A percentile compares a stretch with the other conserved stretches of the same genome.
phyloP scores from a whole-genome alignment of 176 grass and related monocot genomes.

The Rhynchospora tenuis region DNA sequence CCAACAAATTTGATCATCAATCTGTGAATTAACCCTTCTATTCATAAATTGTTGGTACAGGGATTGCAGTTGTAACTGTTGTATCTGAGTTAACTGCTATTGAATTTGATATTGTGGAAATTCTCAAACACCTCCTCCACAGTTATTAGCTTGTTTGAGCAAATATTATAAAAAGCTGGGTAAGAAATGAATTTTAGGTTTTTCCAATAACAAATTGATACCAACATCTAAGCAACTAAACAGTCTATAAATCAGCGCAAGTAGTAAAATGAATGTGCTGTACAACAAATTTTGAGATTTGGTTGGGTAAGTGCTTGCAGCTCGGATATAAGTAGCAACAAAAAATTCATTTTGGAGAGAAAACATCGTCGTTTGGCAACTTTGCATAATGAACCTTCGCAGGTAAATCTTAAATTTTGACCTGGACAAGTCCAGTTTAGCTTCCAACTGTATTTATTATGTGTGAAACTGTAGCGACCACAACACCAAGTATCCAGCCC shows the following conservation, averaged over 20 bases:
- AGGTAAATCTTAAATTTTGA: constrained; percentile 7
- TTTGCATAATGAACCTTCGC: background rate
- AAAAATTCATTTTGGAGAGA: background rate
- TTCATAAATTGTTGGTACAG: too few relatives aligned
- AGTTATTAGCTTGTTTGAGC: too few relatives aligned
- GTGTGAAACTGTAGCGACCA: constrained; percentile 43
- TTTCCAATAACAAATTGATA: constrained; percentile 1
- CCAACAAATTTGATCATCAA: too few relatives aligned
- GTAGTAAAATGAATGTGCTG: background rate
- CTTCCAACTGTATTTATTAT: constrained; percentile 23
- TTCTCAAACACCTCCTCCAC: too few relatives aligned
- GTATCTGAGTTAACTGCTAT: too few relatives aligned
- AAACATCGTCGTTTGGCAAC: too few relatives aligned
- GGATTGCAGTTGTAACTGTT: too few relatives aligned
- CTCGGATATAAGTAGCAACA: background rate
- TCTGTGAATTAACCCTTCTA: too few relatives aligned
- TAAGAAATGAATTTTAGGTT: background rate
- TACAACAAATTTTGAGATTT: background rate
- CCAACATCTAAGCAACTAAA: constrained; percentile 11
- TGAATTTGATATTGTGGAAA: too few relatives aligned
- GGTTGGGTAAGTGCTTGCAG: background rate
- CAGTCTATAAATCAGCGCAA: background rate
- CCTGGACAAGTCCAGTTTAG: background rate
- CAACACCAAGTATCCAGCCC: constrained; percentile 50
- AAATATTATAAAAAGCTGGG: background rate